Percentiles rank a stretch among this genome's conserved stretches.
Conservation (phyloP, 495 filamentous ascomycete species). For the Xylaria scruposa region DNA sequence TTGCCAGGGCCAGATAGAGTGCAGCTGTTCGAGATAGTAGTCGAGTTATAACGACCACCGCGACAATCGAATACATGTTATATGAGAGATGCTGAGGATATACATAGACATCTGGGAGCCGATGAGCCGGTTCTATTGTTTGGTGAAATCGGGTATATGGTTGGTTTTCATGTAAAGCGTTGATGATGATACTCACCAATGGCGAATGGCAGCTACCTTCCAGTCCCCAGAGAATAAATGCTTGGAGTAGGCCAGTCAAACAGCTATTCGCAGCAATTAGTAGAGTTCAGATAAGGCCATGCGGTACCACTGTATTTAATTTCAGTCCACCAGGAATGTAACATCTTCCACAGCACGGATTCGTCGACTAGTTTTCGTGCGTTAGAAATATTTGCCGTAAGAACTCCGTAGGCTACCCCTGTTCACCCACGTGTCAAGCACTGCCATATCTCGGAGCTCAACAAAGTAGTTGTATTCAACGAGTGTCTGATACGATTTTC, state of each 20-base stretch:
- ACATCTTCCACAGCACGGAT: neutral
- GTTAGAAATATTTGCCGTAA: neutral
- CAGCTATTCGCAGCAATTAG: too few species aligned
- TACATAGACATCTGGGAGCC: neutral
- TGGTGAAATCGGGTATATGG: neutral
- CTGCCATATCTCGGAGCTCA: neutral
- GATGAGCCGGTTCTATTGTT: neutral
- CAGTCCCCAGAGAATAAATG: neutral
- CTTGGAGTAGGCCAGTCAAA: neutral
- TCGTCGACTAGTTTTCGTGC: neutral
- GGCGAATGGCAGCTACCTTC: neutral
- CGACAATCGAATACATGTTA: neutral
- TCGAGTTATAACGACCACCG: neutral
- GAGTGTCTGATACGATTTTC: conserved; percentile 17
- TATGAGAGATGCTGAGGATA: neutral
- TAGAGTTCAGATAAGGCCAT: neutral
- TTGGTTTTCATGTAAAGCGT: neutral
- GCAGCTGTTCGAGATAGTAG: too few species aligned
- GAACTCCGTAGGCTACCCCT: neutral
- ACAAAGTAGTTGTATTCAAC: neutral
- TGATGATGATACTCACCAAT: neutral
- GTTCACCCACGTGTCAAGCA: neutral
- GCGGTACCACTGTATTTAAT: neutral
- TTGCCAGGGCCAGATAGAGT: neutral
- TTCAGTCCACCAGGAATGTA: neutral